These are phyloP conservation scores for Nemania abortiva DNA, from an alignment of 2,329 filamentous ascomycete species.

Conservation along the genomic window DNA sequence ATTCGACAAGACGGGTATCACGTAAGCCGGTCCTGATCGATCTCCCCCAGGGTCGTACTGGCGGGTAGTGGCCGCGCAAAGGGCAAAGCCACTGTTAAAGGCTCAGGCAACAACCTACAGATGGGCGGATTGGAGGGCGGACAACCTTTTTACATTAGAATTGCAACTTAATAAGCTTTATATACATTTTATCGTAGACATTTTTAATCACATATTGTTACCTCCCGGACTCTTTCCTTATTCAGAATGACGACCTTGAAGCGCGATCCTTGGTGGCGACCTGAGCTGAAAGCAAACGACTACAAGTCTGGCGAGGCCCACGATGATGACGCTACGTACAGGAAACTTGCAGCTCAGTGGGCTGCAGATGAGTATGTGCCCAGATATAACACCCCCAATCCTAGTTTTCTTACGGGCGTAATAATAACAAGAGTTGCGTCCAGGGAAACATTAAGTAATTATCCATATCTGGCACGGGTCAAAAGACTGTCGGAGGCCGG, in stretches of 20 bases:
- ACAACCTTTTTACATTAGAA: neutral
- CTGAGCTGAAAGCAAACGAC: conserved; percentile 30
- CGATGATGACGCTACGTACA: conserved; percentile 27
- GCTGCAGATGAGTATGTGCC: conserved; percentile 22
- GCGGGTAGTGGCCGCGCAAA: neutral
- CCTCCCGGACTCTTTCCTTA: neutral
- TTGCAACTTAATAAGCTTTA: too few relatives aligned
- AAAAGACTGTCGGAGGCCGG: conserved; percentile 33
- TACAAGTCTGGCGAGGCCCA: conserved; percentile 36
- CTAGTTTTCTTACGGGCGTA: neutral
- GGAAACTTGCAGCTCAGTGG: conserved; percentile 23
- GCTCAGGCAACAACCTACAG: conserved; percentile 15
- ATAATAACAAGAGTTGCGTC: conserved; percentile 1
- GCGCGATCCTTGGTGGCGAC: conserved; percentile 30
- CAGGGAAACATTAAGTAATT: conserved; percentile 7
- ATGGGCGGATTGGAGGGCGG: conserved; percentile 1
- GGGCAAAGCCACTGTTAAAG: neutral
- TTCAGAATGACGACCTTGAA: neutral
- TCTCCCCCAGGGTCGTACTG: conserved; percentile 6
- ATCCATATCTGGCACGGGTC: conserved; percentile 33
- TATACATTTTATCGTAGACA: neutral
- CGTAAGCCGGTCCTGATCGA: conserved; percentile 12
- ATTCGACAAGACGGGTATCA: conserved; percentile 5
- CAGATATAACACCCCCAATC: neutral
- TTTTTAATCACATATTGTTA: neutral